Base-by-base conservation (phyloP, 345 rosid species). In the Mangifera indica region DNA sequence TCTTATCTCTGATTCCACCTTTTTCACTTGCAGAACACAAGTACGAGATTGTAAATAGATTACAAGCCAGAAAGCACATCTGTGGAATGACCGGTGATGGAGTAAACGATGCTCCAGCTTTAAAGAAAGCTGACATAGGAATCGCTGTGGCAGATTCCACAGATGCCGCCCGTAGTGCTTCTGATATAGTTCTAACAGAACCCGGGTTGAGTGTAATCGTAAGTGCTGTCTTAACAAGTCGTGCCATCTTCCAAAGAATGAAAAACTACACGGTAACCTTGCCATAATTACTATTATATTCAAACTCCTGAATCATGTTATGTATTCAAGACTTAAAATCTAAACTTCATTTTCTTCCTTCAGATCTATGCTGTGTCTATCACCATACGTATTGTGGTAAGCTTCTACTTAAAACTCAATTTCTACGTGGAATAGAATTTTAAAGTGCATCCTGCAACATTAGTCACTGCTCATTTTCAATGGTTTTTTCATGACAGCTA, bases 291-390 rank as follows among this genome's bases (percentile, higher is more conserved):
- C 20, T 20, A 26, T 32, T 24, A n/a, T 17, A 72, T 46, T 45
- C 29, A 26, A 67, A 67, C 32, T 22, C 32, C 55, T 71, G 14
- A 55, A 24, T 32, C 21, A 21, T 15, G 22, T 48, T 37, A 9
- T 1, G 42, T 7, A 37, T 6, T 37, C 40, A 37, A 37, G 21
- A 53, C 8, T 40, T 6, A 10, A 25, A 48, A 54, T 57, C 46
- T 65, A 13, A 63, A 20, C 20, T 32, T 29, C 21, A 51, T 49
- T 61, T 74, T 62, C 59, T 29, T 46, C 70, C 20, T 55, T 25
- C 85, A 87, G 91, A 84, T 88, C 37, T 88, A 84, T 77, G 89
- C 92, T 8, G 92, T 88, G 52, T 88, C 92, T 54, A 86, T 88
- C 78, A 84, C 89, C 14, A 82, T 88, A 2, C 89, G 89, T 84